phyloP scores from a whole-genome alignment of 495 filamentous ascomycete genomes.

The Xanthoparmelia taractica region DNA sequence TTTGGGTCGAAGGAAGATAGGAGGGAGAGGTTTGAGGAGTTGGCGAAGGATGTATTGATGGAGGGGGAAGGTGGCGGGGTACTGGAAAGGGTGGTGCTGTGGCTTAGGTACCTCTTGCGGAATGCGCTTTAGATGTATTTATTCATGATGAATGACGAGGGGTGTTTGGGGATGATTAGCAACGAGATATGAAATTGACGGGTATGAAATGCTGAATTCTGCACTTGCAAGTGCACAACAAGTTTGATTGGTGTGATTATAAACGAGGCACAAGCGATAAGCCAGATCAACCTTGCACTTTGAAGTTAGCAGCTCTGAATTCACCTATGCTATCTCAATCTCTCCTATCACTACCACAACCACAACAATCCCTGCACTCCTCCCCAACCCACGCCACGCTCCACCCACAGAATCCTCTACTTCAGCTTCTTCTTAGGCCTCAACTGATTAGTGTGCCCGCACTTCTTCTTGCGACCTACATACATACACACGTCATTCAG shows the following conservation, averaged over 20 bases:
- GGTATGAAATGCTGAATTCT: not conserved
- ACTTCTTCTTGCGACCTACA: constrained; percentile 85
- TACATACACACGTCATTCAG: too few relatives aligned
- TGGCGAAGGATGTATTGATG: constrained; percentile 25
- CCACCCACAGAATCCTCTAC: constrained; percentile 50
- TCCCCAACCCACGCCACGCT: too few relatives aligned
- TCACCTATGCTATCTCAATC: not conserved
- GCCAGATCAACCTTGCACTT: not conserved
- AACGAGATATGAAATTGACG: not conserved
- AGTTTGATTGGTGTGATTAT: not conserved
- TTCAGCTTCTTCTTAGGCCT: constrained; percentile 99
- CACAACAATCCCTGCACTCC: too few relatives aligned
- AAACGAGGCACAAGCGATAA: not conserved
- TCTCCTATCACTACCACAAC: not conserved
- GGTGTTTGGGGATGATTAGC: not conserved
- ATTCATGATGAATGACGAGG: not conserved
- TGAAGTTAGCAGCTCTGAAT: not conserved
- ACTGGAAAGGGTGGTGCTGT: constrained; percentile 29
- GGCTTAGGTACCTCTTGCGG: constrained; percentile 30
- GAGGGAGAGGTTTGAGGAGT: constrained; percentile 29
- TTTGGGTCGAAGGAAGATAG: constrained; percentile 21
- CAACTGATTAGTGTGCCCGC: constrained; percentile 81
- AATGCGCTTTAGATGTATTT: constrained; percentile 6
- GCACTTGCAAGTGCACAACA: not conserved
- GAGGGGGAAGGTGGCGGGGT: constrained; percentile 24